A percentile compares a stretch with the other conserved stretches of the same genome.
phyloP scores from a whole-genome alignment of 1,284 basidiomycete genomes.

The Pseudozyma hubeiensis region DNA sequence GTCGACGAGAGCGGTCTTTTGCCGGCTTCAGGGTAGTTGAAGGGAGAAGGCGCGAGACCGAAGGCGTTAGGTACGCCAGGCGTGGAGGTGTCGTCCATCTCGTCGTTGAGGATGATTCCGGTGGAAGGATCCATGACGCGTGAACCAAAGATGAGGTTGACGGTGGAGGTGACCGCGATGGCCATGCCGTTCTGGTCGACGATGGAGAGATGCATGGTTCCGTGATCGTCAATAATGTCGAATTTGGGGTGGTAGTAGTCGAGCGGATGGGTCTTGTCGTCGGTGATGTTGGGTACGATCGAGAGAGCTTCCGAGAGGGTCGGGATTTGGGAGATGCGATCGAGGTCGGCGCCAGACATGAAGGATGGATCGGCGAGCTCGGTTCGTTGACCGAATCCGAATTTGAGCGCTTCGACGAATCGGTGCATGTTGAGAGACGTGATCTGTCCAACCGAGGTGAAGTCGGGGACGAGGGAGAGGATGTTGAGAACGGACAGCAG shows the following conservation, averaged over 20 bases:
- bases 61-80: conserved; percentile 70
- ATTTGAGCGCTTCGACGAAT: conserved; percentile 69
- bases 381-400: conserved; percentile 70
- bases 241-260: conserved; percentile 69
- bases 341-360: conserved; percentile 51
- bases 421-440: conserved; percentile 67
- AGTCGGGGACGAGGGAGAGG: conserved; percentile 49
- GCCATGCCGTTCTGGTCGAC: conserved; percentile 69
- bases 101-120: conserved; percentile 66
- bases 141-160: conserved; percentile 70
- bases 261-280: conserved; percentile 56
- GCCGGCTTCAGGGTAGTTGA: conserved; percentile 69
- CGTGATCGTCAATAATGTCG: conserved; percentile 66
- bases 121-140: conserved; percentile 52
- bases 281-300: conserved; percentile 64
- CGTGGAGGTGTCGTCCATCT: conserved; percentile 71
- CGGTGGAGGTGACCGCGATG: conserved; percentile 70
- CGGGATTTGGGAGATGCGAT: conserved; percentile 28
- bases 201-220: conserved; percentile 70
- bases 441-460: conserved; percentile 11
- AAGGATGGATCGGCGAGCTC: conserved; percentile 70
- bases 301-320: conserved; percentile 56
- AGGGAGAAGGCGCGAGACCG: conserved; percentile 64
- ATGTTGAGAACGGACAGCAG: conserved; percentile 66
- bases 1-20: conserved; percentile 70